Base-by-base conservation (phyloP, 805 yeast genomes). In the Metschnikowia noctiluminum region DNA sequence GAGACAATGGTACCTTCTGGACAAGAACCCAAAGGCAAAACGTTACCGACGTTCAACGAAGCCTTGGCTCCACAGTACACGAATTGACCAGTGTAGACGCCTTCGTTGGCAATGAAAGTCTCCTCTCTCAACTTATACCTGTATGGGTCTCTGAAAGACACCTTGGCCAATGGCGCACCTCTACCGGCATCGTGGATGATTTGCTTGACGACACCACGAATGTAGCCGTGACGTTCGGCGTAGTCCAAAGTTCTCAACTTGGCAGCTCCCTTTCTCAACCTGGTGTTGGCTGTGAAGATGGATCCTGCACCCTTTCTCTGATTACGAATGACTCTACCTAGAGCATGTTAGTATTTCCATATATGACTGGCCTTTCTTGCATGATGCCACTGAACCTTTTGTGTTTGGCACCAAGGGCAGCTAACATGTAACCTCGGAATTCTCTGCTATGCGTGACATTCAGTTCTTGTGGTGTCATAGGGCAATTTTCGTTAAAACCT, bases 231-330 rank as follows among this genome's bases (percentile, higher is more conserved):
- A 77, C 96, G 92, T 84, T 94, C 99, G 78, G 98, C 96, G 71
- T 84, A 92, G 80, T 94, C 98, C 77, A 92, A 86, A 75, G 96
- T 87, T 87, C 99, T 89, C 78, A 92, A 86, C 89, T 92, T 92
- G 76, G 99, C 99, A 76, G 99, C 98, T 78, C 99, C 99, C 82
- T 94, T 89, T 88, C 99, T 90, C 79, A 94, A 89, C 82, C 98
- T 92, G 85, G 98, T 92, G 94, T 92, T 96, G 72, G 99, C 85
- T 76, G 96, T 87, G 90, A 94, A 94, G 85, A 94, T 90, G 72
- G 98, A 92, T 76, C 99, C 98, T 79, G 97, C 96, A 87, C 98
- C 98, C 84, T 94, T 94, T 90, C 99, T 91, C 87, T 94, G 99
- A 87, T 94, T 94, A 84, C 99, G 96, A 84, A 94, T 94, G 81